Base-by-base conservation (phyloP, 371 early-diverging fungal species). In the Dinochytrium kinnereticum region DNA sequence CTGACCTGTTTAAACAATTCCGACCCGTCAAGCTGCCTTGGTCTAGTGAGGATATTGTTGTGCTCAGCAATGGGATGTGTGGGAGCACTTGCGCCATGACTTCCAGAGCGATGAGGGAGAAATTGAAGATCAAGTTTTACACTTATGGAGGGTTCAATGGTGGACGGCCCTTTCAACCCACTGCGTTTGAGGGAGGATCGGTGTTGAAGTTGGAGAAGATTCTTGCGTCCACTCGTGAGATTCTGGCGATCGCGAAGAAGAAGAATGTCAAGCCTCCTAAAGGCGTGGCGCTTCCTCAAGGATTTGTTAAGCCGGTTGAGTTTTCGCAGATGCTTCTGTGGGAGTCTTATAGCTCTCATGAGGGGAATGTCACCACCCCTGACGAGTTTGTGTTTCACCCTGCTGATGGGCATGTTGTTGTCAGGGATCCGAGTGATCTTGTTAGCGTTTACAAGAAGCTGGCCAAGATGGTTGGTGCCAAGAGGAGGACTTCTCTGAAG, bases 391-490 rank as follows among this genome's bases (percentile, higher is more conserved):
- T 55, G 10, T 55, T 26, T 55, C 10, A 7, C 17, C 57, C 57
- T 7, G 10, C 15, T 19, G 7, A 15, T 30, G 57, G 57, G 57
- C 5, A 55, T 30, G 30, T 55, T 5, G 26, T 26, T 19, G 57
- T 55, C 57, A 30, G 26, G 24, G 26, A 30, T 19, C 57, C 57
- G 17, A 26, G 10, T 7, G 24, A 55, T 10, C 21, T 55, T 55
- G 7, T 55, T 5, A 55, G 26, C 30, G 24, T 55, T 55, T 24
- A 55, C 26, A 26, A 55, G 24, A 55, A 55, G 57, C 57, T 55
- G 21, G 57, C 57, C 10, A 55, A 55, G 57, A 24, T 55, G 57
- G 10, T 55, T n/a, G n/a, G n/a, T n/a, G n/a, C n/a, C n/a, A n/a
- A n/a, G n/a, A n/a, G n/a, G n/a, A n/a, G n/a, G n/a, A n/a, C n/a